A percentile compares a stretch with the other conserved stretches of the same genome.
These are phyloP conservation scores for Leccinum incarnatum DNA, from an alignment of 768 basidiomycete species.

Conservation along the genomic window DNA sequence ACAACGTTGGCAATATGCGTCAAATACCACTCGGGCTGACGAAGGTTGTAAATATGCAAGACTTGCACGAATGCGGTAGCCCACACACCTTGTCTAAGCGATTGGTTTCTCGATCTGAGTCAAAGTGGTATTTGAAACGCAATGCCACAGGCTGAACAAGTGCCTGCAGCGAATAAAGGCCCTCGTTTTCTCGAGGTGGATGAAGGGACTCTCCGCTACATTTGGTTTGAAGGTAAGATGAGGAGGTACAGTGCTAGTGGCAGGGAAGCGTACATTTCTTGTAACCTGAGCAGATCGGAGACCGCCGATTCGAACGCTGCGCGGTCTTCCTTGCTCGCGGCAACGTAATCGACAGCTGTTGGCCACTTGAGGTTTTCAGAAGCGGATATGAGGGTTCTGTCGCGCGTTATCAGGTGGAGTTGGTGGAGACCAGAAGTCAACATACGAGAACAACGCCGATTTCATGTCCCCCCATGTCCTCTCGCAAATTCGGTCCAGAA, in stretches of 20 bases:
- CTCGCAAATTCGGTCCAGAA: conserved; percentile 61
- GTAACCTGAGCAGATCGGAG: conserved; percentile 69
- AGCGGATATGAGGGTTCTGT: conserved; percentile 58
- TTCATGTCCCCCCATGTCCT: conserved; percentile 81
- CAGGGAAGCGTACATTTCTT: conserved; percentile 63
- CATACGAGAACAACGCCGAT: conserved; percentile 58
- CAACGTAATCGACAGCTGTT: conserved; percentile 60
- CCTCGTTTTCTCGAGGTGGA: conserved; percentile 35
- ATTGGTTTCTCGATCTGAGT: conserved; percentile 83
- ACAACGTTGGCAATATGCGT: conserved; percentile 84
- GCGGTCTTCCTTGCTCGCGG: conserved; percentile 48
- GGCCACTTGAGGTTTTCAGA: conserved; percentile 89
- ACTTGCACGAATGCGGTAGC: neutral
- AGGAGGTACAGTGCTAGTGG: neutral
- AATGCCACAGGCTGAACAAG: conserved; percentile 79
- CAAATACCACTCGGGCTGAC: conserved; percentile 96
- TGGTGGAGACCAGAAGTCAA: conserved; percentile 10
- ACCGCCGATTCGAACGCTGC: conserved; percentile 75
- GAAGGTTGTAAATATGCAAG: neutral
- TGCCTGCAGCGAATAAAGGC: conserved; percentile 81
- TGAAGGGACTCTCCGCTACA: conserved; percentile 54
- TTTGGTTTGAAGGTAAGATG: conserved; percentile 3
- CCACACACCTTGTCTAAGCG: conserved; percentile 78
- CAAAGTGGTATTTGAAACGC: conserved; percentile 95
- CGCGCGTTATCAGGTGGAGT: neutral